Base-by-base conservation (phyloP, 2,329 filamentous ascomycete species). In the Claviceps cyperi region DNA sequence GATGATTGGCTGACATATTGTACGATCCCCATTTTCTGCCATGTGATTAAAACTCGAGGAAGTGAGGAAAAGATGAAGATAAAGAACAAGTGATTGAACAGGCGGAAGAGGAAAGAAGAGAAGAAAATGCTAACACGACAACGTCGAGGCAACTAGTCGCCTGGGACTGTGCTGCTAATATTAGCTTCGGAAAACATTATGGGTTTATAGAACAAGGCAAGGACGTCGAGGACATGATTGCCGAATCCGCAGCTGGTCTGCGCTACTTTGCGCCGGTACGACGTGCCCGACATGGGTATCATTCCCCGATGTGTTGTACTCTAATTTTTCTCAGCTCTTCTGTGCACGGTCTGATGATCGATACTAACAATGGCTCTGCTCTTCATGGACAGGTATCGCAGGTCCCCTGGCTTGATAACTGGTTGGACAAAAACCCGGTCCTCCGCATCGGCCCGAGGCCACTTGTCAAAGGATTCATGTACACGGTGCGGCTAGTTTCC, bases 141-240 rank as follows among this genome's bases (percentile, higher is more conserved):
- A 45, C 32, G 3, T 32, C n/a, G 15, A 24, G 24, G 8, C 3
- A 32, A 32, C 14, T 17, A 62, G 61, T 53, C 17, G 51, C 68
- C 4, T 71, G 67, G 60, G 69, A 73, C 50, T 62, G 69, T n/a
- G 60, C 70, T 17, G 66, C 69, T 17, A 62, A 64, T 32, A 53
- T 69, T 19, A 65, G 62, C 21, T 72, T 70, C 44, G 64, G 68
- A 19, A 59, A 60, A 9, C 62, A 62, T 48, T 68, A 70, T 48
- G 68, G 69, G 2, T 72, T 70, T 54, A 58, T 72, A 47, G 57
- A 69, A 22, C 55, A 60, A 6, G 60, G 64, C 1, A 50, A 55
- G 2, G 70, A 74, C 51, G 56, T 68, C 49, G 62, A 64, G 22
- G 61, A 61, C 7, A 67, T 63, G 46, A 65, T 72, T 14, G 54